A percentile compares a stretch with the other conserved stretches of the same genome.
Conservation (phyloP, 495 filamentous ascomycete genomes). For the Penicillium cataractarum region DNA sequence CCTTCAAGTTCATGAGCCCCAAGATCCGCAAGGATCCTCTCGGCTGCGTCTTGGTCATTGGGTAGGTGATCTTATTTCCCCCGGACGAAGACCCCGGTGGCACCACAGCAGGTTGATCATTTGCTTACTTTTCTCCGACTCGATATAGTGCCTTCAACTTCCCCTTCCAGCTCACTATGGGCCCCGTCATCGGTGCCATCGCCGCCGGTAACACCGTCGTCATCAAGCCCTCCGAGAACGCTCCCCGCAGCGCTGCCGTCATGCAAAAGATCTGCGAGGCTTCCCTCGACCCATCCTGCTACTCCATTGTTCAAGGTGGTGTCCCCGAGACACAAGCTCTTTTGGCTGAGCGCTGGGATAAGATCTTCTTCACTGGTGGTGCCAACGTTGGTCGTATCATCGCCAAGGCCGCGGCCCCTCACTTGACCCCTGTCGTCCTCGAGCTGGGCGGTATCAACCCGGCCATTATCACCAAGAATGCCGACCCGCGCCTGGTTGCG, state of each 20-base stretch:
- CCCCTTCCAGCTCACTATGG: conserved; percentile 77
- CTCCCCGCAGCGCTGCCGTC: conserved; percentile 73
- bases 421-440: conserved; percentile 83
- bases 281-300: conserved; percentile 76
- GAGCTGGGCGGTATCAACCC: conserved; percentile 94
- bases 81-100: neutral
- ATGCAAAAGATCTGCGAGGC: conserved; percentile 75
- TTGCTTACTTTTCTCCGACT: neutral
- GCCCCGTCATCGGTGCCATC: conserved; percentile 86
- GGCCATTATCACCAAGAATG: conserved; percentile 81
- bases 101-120: conserved; percentile 12
- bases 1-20: conserved; percentile 68
- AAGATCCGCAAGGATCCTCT: conserved; percentile 88
- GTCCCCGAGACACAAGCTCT: conserved; percentile 79
- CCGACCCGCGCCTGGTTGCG: conserved; percentile 80
- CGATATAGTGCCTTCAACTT: conserved; percentile 78
- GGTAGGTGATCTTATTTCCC: conserved; percentile 49
- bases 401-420: conserved; percentile 87
- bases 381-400: conserved; percentile 80
- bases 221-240: conserved; percentile 85
- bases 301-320: conserved; percentile 77
- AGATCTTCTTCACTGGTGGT: conserved; percentile 94
- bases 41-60: conserved; percentile 82
- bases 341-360: conserved; percentile 90
- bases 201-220: conserved; percentile 87